Percentiles rank a stretch among this genome's conserved stretches.
These are phyloP conservation scores for Sordariomycetes sp. DNA, from an alignment of 2,329 filamentous ascomycete species.

Conservation along the genomic window DNA sequence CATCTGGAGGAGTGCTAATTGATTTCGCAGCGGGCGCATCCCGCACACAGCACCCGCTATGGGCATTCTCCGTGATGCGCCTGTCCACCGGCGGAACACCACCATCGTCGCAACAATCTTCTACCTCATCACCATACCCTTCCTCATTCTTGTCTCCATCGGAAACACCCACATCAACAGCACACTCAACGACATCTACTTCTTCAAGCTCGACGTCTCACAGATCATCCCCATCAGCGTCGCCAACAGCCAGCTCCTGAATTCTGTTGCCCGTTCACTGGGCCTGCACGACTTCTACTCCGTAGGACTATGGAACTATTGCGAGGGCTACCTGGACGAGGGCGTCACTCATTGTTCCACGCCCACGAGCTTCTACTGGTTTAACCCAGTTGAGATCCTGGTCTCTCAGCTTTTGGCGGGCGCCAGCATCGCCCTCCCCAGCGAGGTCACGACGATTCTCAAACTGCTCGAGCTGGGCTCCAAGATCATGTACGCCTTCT, in stretches of 20 bases:
- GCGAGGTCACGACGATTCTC: conserved; percentile 64
- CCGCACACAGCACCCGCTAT: too few species aligned
- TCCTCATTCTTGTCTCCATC: conserved; percentile 70
- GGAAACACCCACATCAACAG: conserved; percentile 59
- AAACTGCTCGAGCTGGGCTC: conserved; percentile 65
- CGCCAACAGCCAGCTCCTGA: conserved; percentile 67
- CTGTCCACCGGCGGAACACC: conserved; percentile 47
- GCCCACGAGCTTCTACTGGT: conserved; percentile 71
- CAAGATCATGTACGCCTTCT: conserved; percentile 83
- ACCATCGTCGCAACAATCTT: conserved; percentile 56
- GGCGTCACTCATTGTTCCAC: conserved; percentile 70
- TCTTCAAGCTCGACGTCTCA: conserved; percentile 75
- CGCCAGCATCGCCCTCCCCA: conserved; percentile 73
- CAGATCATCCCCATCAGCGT: conserved; percentile 69
- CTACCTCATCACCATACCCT: conserved; percentile 67
- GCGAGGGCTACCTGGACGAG: conserved; percentile 70
- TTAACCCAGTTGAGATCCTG: conserved; percentile 80
- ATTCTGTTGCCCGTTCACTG: conserved; percentile 76
- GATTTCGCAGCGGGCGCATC: too few species aligned
- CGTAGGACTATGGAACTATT: conserved; percentile 86
- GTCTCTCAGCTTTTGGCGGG: conserved; percentile 71
- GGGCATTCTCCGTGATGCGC: too few species aligned
- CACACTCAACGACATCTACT: conserved; percentile 64
- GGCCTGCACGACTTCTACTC: conserved; percentile 93
- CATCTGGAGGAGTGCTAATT: too few species aligned